These are phyloP conservation scores for Claviceps sp. DNA, from an alignment of 2,329 filamentous ascomycete genomes.

Conservation along the genomic window DNA sequence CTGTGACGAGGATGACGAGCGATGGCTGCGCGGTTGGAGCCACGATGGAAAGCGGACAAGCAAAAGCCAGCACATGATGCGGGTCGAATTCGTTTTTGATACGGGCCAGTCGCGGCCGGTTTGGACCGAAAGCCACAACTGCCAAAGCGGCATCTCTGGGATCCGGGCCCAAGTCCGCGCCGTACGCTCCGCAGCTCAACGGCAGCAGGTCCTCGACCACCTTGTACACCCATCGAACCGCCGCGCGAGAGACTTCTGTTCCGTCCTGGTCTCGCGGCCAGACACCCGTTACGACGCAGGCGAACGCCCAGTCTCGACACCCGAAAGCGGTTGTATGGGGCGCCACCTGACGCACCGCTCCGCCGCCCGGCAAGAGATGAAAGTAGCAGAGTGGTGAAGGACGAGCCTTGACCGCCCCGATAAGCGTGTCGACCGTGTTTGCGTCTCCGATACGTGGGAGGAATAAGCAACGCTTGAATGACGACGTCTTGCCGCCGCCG, in stretches of 20 bases:
- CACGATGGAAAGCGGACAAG: conserved; percentile 36
- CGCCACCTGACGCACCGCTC: conserved; percentile 30
- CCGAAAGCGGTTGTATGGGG: conserved; percentile 42
- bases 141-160: conserved; percentile 40
- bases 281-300: conserved; percentile 49
- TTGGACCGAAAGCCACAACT: conserved; percentile 41
- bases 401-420: conserved; percentile 30
- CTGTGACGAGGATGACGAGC: conserved; percentile 44
- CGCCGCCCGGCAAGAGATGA: conserved; percentile 47
- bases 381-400: conserved; percentile 45
- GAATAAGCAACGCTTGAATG: conserved; percentile 53
- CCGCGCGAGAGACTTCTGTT: conserved; percentile 23
- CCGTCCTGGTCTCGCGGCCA: conserved; percentile 42
- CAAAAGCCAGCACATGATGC: conserved; percentile 34
- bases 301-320: conserved; percentile 50
- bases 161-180: conserved; percentile 50
- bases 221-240: conserved; percentile 42
- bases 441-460: conserved; percentile 31
- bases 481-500: conserved; percentile 40
- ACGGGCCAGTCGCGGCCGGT: conserved; percentile 30
- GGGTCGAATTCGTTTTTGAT: conserved; percentile 40
- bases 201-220: conserved; percentile 33
- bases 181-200: conserved; percentile 37
- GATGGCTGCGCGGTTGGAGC: conserved; percentile 19
- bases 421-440: conserved; percentile 22